Evolutionary conservation across 1,139 yeast species (phyloP).

Genomic region (Meyerozyma smithsonii): DNA sequence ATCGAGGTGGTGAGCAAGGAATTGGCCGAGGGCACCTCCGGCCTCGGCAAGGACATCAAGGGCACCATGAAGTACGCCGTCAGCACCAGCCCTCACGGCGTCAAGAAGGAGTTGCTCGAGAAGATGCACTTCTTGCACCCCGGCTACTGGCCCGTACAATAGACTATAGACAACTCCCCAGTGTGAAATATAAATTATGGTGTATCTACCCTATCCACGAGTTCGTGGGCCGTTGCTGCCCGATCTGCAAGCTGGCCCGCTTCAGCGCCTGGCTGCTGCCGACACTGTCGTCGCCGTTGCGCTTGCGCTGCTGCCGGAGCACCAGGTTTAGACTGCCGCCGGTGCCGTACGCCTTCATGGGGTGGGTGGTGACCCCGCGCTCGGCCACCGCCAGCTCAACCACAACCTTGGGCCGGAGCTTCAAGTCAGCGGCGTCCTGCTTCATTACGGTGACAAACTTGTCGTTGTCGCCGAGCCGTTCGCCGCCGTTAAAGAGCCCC

Average conservation of each 20-base stretch:
- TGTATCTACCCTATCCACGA: slow-evolving; percentile 14
- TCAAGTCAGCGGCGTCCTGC: slow-evolving; percentile 27
- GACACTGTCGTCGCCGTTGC: slow-evolving; percentile 14
- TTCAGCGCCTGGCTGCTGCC: slow-evolving; percentile 17
- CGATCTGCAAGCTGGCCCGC: slow-evolving; percentile 25
- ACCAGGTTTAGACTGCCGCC: slow-evolving; percentile 27
- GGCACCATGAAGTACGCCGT: slow-evolving; percentile 82
- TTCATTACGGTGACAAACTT: slow-evolving; percentile 18
- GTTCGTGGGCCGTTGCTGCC: slow-evolving; percentile 20
- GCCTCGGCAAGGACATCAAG: slow-evolving; percentile 61
- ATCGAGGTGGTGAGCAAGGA: slow-evolving; percentile 63
- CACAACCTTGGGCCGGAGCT: slow-evolving; percentile 25
- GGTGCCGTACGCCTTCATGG: slow-evolving; percentile 12
- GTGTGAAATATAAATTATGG: not conserved
- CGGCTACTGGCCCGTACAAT: slow-evolving; percentile 67
- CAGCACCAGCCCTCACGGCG: slow-evolving; percentile 73
- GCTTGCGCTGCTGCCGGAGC: slow-evolving; percentile 24
- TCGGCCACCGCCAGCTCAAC: slow-evolving; percentile 4
- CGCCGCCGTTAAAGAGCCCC: slow-evolving; percentile 48
- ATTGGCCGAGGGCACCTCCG: slow-evolving; percentile 45
- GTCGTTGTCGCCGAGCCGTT: slow-evolving; percentile 13
- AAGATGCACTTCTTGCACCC: slow-evolving; percentile 88
- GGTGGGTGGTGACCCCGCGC: slow-evolving; percentile 1
- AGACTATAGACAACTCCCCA: not conserved
- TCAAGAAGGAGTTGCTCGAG: slow-evolving; percentile 65